Percentiles rank a stretch among this genome's conserved stretches.
phyloP scores from a whole-genome alignment of 2,329 filamentous ascomycete species.

The Biscogniauxia sp. region DNA sequence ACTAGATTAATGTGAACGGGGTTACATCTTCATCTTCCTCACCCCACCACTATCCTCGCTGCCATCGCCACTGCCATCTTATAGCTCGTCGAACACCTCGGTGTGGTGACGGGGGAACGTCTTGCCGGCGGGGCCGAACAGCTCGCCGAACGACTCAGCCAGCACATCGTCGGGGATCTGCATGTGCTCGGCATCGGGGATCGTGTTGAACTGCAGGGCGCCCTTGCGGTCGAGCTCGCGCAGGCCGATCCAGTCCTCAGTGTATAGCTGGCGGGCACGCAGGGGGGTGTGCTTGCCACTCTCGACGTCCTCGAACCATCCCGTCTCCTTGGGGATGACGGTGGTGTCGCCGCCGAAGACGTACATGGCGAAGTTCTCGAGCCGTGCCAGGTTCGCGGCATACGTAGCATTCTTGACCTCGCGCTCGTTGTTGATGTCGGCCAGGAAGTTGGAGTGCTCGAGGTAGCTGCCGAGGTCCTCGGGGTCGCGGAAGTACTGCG shows the following conservation, averaged over 20 bases:
- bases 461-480: slow-evolving; percentile 70
- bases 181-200: slow-evolving; percentile 77
- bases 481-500: slow-evolving; percentile 87
- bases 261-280: slow-evolving; percentile 70
- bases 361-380: slow-evolving; percentile 85
- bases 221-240: slow-evolving; percentile 75
- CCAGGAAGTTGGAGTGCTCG: slow-evolving; percentile 79
- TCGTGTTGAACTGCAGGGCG: slow-evolving; percentile 70
- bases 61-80: too few relatives aligned
- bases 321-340: slow-evolving; percentile 84
- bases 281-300: slow-evolving; percentile 65
- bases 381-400: slow-evolving; percentile 61
- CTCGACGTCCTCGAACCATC: slow-evolving; percentile 89
- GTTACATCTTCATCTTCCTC: too few relatives aligned
- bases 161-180: slow-evolving; percentile 65
- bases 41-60: too few relatives aligned
- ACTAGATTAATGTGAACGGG: too few relatives aligned
- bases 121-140: slow-evolving; percentile 56
- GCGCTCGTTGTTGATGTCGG: slow-evolving; percentile 95
- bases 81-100: background rate
- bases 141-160: slow-evolving; percentile 62
- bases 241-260: slow-evolving; percentile 91
- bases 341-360: slow-evolving; percentile 84
- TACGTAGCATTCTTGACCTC: slow-evolving; percentile 70
- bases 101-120: slow-evolving; percentile 2